Conservation (phyloP, 148 eudicot genomes). For the Limonium bicolor region DNA sequence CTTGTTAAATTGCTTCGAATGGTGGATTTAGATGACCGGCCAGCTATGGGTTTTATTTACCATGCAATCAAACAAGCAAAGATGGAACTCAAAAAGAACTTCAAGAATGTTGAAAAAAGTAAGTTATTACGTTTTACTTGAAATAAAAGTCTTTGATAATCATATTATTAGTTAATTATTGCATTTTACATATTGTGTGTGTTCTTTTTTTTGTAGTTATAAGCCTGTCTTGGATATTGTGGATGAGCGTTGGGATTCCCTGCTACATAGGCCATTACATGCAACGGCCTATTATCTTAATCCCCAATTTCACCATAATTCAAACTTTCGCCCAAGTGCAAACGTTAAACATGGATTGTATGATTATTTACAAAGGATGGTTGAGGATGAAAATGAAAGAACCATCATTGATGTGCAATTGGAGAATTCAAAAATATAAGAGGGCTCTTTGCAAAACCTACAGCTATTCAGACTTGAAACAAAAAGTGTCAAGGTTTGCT, state of each 20-base stretch:
- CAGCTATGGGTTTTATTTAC: neutral
- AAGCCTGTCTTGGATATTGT: neutral
- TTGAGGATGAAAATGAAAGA: neutral
- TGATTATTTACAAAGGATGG: neutral
- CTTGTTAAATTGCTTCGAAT: neutral
- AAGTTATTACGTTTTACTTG: too few species aligned
- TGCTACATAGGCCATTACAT: slow-evolving; percentile 4
- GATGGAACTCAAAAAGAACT: neutral
- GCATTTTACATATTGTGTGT: too few species aligned
- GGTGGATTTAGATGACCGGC: neutral
- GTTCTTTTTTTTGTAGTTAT: too few species aligned
- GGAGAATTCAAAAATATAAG: neutral
- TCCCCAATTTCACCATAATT: neutral
- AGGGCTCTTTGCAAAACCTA: neutral
- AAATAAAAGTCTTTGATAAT: too few species aligned
- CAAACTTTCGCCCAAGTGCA: neutral
- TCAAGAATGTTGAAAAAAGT: neutral
- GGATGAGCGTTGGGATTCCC: slow-evolving; percentile 7
- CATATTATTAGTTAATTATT: too few species aligned
- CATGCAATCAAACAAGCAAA: neutral
- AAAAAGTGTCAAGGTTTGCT: neutral
- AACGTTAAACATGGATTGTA: neutral
- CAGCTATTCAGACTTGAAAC: neutral
- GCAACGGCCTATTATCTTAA: neutral
- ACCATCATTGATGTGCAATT: neutral